Evolutionary conservation across 768 basidiomycete species (phyloP).

Genomic region (Lentinula raphanica): DNA sequence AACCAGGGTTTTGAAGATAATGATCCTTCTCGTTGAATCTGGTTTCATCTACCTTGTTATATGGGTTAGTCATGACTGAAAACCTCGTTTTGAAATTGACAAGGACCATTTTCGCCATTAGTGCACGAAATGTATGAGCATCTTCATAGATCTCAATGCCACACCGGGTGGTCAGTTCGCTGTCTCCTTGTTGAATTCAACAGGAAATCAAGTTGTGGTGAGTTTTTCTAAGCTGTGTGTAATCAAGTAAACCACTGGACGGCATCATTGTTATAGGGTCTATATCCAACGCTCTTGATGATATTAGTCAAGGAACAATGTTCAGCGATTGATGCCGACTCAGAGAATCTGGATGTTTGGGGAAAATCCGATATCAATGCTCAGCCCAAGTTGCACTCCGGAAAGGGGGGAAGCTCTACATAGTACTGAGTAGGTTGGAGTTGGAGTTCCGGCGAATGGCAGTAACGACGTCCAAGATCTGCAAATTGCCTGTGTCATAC

Average conservation of each 20-base stretch:
- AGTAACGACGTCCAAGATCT: too few relatives aligned
- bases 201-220: neutral
- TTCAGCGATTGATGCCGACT: neutral
- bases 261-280: neutral
- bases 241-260: neutral
- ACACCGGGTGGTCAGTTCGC: neutral
- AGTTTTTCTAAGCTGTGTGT: neutral
- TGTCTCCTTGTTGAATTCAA: neutral
- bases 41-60: neutral
- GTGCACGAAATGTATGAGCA: neutral
- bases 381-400: neutral
- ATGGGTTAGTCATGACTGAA: neutral
- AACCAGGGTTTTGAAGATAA: neutral
- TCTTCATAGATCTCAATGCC: neutral
- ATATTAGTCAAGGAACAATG: neutral
- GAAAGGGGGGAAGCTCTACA: neutral
- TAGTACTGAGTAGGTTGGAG: too few relatives aligned
- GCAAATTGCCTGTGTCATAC: too few relatives aligned
- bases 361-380: neutral
- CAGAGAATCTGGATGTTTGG: neutral
- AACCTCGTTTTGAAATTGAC: neutral
- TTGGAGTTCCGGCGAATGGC: too few relatives aligned
- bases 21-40: neutral
- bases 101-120: neutral
- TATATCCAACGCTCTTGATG: neutral